Percentiles rank a stretch among this genome's conserved stretches.
phyloP scores from a whole-genome alignment of 495 filamentous ascomycete species.

The Trichoderma asperelloides region DNA sequence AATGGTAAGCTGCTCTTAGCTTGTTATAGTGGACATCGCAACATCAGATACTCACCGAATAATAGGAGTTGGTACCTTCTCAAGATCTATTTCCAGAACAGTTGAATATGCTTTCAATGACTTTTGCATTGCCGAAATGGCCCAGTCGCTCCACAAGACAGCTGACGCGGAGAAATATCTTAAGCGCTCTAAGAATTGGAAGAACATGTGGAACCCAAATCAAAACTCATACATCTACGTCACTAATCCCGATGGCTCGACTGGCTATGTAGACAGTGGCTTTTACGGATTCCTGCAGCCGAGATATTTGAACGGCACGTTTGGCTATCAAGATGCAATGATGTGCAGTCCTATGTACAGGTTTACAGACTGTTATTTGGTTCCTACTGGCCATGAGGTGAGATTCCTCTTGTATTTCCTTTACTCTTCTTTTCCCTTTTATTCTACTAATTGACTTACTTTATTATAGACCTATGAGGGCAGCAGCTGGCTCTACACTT shows the following conservation, averaged over 20 bases:
- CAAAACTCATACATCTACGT: slow-evolving; percentile 39
- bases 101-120: slow-evolving; percentile 67
- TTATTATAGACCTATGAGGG: neutral
- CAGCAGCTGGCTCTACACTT: slow-evolving; percentile 8
- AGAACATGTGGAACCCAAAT: slow-evolving; percentile 56
- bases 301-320: slow-evolving; percentile 54
- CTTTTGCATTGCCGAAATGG: slow-evolving; percentile 60
- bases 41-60: slow-evolving; percentile 26
- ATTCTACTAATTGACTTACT: neutral
- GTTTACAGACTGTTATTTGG: neutral
- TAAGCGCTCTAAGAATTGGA: slow-evolving; percentile 55
- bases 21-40: neutral
- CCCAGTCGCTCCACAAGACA: slow-evolving; percentile 41
- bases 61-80: slow-evolving; percentile 54
- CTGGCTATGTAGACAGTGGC: slow-evolving; percentile 39
- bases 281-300: slow-evolving; percentile 66
- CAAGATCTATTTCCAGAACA: slow-evolving; percentile 56
- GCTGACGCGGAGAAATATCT: slow-evolving; percentile 54
- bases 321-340: slow-evolving; percentile 61
- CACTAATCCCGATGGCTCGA: slow-evolving; percentile 35
- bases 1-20: slow-evolving; percentile 9
- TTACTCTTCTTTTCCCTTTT: neutral
- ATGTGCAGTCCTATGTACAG: slow-evolving; percentile 36
- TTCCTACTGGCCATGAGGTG: slow-evolving; percentile 5
- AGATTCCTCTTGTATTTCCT: neutral